phyloP scores from a whole-genome alignment of 2,329 filamentous ascomycete genomes.

The Fusarium sp. region DNA sequence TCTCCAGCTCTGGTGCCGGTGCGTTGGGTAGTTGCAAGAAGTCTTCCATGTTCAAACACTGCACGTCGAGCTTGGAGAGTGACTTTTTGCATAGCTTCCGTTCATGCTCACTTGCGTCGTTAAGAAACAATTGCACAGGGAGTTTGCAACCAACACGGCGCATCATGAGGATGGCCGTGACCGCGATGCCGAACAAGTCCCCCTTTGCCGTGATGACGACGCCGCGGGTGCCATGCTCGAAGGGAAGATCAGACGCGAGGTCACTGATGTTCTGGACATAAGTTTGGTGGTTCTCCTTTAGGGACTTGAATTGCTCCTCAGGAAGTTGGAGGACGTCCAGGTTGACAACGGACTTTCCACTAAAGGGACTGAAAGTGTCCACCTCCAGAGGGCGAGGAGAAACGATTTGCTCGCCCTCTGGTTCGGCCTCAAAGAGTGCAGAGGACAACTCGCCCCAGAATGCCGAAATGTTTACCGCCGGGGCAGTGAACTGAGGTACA shows the following conservation, averaged over 20 bases:
- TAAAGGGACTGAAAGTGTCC: constrained; percentile 39
- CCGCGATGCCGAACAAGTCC: constrained; percentile 33
- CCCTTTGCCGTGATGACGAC: constrained; percentile 44
- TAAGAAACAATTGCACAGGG: constrained; percentile 39
- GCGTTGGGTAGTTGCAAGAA: constrained; percentile 15
- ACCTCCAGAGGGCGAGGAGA: constrained; percentile 25
- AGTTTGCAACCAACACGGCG: constrained; percentile 40
- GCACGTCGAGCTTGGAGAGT: constrained; percentile 19
- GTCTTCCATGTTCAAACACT: constrained; percentile 44
- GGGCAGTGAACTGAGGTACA: constrained; percentile 26
- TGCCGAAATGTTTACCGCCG: constrained; percentile 26
- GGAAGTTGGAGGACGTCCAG: constrained; percentile 35
- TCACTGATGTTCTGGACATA: constrained; percentile 29
- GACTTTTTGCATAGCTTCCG: constrained; percentile 20
- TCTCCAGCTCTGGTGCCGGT: constrained; percentile 19
- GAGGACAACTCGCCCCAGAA: constrained; percentile 36
- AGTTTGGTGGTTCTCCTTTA: constrained; percentile 32
- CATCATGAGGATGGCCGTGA: constrained; percentile 43
- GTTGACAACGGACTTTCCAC: constrained; percentile 11
- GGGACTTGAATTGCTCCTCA: constrained; percentile 23
- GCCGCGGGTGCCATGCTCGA: constrained; percentile 23
- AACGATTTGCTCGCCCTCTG: constrained; percentile 27
- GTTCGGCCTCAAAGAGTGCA: constrained; percentile 30
- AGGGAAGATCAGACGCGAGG: constrained; percentile 35
- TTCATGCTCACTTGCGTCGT: constrained; percentile 36